Conservation (phyloP, 768 basidiomycete species). For the Porpolomopsis calyptriformis region DNA sequence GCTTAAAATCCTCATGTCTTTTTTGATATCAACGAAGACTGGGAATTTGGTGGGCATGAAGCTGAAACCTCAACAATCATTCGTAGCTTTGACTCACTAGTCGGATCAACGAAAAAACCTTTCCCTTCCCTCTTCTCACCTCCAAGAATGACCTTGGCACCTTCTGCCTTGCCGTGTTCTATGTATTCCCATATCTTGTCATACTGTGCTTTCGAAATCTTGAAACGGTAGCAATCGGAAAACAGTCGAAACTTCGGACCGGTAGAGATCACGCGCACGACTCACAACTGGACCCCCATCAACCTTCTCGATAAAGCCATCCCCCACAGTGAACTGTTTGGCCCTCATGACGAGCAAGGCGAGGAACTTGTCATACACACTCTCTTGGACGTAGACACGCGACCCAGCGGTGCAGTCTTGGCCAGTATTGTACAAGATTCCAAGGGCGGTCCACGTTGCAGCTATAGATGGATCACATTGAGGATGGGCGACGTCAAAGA, state of each 20-base stretch:
- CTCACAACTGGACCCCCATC: conserved; percentile 79
- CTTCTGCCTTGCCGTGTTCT: conserved; percentile 72
- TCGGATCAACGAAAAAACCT: conserved; percentile 86
- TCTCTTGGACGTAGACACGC: conserved; percentile 79
- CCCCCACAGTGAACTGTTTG: conserved; percentile 60
- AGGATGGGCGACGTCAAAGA: too few species aligned
- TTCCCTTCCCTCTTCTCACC: conserved; percentile 66
- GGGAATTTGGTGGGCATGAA: conserved; percentile 7
- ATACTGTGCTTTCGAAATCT: conserved; percentile 79
- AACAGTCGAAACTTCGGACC: background rate
- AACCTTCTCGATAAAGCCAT: conserved; percentile 66
- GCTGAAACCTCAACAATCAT: conserved; percentile 1
- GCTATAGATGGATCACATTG: conserved; percentile 29
- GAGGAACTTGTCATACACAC: conserved; percentile 79
- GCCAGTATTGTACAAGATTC: conserved; percentile 83
- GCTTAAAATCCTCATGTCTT: conserved; percentile 79
- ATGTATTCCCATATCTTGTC: conserved; percentile 85
- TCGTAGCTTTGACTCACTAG: conserved; percentile 48
- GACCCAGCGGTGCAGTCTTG: conserved; percentile 93
- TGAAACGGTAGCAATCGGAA: conserved; percentile 2
- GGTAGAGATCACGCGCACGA: conserved; percentile 6
- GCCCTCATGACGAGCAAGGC: conserved; percentile 53
- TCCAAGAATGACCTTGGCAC: conserved; percentile 71
- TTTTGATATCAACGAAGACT: conserved; percentile 77
- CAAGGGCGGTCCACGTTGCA: conserved; percentile 76